Percentiles rank a stretch among this genome's conserved stretches.
phyloP scores from a whole-genome alignment of 257 asterid species.

The Nicotiana sylvestris region DNA sequence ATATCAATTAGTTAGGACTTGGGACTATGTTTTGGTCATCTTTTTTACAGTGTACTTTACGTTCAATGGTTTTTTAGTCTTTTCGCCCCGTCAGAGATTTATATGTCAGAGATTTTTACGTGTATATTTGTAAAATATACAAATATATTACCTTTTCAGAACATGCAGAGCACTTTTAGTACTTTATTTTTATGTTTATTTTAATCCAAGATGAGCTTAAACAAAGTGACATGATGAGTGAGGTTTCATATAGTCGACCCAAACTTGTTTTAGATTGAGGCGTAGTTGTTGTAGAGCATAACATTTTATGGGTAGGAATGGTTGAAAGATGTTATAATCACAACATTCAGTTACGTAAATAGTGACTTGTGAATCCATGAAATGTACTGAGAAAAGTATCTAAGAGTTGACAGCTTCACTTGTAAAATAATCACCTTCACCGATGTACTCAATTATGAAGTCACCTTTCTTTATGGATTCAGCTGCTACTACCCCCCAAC shows the following conservation, averaged over 20 bases:
- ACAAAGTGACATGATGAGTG: background rate
- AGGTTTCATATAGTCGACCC: background rate
- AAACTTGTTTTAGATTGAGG: background rate
- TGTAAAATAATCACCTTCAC: conserved; percentile 68
- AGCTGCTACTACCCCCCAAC: conserved; percentile 96
- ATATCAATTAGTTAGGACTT: background rate
- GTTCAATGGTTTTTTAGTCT: background rate
- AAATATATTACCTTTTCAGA: too few relatives aligned
- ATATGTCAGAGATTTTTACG: too few relatives aligned
- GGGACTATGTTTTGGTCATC: background rate
- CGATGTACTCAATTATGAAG: conserved; percentile 82
- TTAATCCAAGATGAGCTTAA: background rate
- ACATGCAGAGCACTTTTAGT: too few relatives aligned
- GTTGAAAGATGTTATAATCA: background rate
- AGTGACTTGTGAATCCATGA: background rate
- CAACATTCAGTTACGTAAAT: background rate
- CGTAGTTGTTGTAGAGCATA: background rate
- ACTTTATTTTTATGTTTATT: too few relatives aligned
- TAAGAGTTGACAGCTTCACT: background rate
- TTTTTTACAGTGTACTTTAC: background rate
- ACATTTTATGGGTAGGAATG: background rate
- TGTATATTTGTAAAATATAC: too few relatives aligned
- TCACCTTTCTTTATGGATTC: conserved; percentile 71
- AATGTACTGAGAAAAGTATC: background rate
- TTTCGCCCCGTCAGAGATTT: background rate